phyloP scores from a whole-genome alignment of 2,329 filamentous ascomycete genomes.

The Ceratocystis lukuohia region DNA sequence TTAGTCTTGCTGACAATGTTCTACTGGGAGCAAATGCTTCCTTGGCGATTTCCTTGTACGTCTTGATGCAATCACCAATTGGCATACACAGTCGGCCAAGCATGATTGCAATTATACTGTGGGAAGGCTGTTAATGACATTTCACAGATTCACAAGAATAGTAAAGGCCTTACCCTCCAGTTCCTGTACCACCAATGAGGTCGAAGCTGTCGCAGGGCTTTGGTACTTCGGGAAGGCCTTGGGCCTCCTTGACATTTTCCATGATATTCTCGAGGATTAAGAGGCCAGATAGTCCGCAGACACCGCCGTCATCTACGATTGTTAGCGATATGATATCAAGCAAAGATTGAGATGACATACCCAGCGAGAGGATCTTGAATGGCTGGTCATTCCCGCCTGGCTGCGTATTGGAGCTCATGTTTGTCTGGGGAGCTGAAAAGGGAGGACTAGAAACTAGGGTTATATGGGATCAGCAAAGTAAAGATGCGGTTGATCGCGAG shows the following conservation, averaged over 20 bases:
- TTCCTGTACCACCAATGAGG: slow-evolving; percentile 26
- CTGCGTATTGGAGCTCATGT: too few relatives aligned
- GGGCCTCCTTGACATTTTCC: slow-evolving; percentile 20
- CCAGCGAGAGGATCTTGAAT: too few relatives aligned
- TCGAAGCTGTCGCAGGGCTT: slow-evolving; percentile 25
- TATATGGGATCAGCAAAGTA: too few relatives aligned
- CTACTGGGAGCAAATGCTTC: background rate
- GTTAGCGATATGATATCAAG: background rate
- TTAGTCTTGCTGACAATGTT: too few relatives aligned
- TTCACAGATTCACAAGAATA: background rate
- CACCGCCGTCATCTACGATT: slow-evolving; percentile 22
- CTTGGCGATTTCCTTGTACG: background rate
- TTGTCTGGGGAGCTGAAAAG: too few relatives aligned
- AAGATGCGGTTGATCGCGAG: too few relatives aligned
- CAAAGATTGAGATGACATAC: background rate
- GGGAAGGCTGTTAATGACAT: background rate
- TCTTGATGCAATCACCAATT: background rate
- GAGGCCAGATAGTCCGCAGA: slow-evolving; percentile 24
- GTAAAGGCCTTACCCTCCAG: slow-evolving; percentile 22
- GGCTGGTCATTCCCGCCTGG: background rate
- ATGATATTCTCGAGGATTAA: slow-evolving; percentile 24
- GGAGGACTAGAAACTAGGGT: too few relatives aligned
- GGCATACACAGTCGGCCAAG: background rate
- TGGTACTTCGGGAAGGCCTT: slow-evolving; percentile 20
- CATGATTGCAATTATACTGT: background rate